phyloP scores from a whole-genome alignment of 306 rosid species.

The cucumber (Cucumis sativus) region DNA sequence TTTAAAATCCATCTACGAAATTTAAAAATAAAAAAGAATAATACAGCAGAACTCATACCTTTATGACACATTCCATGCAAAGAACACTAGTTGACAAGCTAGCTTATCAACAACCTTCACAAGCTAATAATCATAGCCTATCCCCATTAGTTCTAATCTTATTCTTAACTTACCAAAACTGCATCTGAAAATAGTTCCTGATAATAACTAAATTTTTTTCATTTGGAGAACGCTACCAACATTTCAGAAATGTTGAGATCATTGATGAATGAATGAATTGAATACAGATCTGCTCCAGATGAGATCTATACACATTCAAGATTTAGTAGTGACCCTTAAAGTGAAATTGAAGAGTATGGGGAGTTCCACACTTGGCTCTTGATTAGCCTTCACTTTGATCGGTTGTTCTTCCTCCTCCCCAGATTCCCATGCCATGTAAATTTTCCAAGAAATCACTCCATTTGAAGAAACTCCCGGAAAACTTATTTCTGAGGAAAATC shows the following conservation, averaged over 20 bases:
- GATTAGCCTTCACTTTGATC: background rate
- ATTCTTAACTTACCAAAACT: background rate
- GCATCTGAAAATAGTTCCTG: background rate
- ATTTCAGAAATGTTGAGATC: background rate
- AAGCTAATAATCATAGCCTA: background rate
- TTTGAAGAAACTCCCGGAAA: background rate
- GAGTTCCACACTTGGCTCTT: background rate
- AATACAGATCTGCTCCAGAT: background rate
- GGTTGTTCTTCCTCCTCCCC: background rate
- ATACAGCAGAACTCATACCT: background rate
- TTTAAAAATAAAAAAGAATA: background rate
- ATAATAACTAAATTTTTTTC: background rate
- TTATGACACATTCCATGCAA: background rate
- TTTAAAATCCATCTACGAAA: background rate
- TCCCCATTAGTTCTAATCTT: background rate
- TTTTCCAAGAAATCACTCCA: background rate
- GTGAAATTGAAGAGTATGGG: background rate
- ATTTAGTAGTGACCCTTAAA: background rate
- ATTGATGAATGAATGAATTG: background rate
- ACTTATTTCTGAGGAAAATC: background rate
- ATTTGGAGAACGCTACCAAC: background rate
- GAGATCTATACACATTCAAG: background rate
- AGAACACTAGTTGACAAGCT: background rate
- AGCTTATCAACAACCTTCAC: background rate
- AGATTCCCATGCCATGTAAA: background rate